These are phyloP conservation scores for Bacidia gigantensis DNA, from an alignment of 495 filamentous ascomycete species.

Conservation along the genomic window DNA sequence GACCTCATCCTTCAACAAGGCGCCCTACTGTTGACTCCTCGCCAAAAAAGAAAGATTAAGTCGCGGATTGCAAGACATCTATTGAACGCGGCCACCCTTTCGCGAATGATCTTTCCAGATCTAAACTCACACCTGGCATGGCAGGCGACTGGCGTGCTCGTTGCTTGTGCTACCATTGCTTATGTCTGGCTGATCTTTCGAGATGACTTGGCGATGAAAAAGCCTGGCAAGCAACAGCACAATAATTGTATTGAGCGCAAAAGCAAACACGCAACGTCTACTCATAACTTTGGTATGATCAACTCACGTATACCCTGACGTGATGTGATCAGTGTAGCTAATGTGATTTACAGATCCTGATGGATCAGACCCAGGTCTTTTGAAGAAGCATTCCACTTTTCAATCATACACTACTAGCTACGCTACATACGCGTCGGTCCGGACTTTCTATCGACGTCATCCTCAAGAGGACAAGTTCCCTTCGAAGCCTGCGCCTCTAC, in stretches of 20 bases:
- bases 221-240: neutral
- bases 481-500: conserved; percentile 53
- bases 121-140: too few species aligned
- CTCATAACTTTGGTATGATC: too few species aligned
- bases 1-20: too few species aligned
- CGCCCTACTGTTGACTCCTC: too few species aligned
- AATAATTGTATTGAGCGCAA: neutral
- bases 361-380: conserved; percentile 55
- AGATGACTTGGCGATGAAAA: neutral
- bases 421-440: conserved; percentile 61
- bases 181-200: neutral
- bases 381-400: conserved; percentile 62
- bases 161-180: neutral
- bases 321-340: too few species aligned
- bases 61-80: too few species aligned
- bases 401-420: conserved; percentile 54
- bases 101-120: too few species aligned
- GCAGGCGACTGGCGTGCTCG: neutral
- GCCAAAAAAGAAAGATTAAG: too few species aligned
- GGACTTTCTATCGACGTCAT: conserved; percentile 73
- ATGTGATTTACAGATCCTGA: neutral
- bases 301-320: too few species aligned
- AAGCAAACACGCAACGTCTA: too few species aligned
- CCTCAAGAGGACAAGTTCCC: conserved; percentile 68
- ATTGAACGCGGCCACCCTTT: too few species aligned